Base-by-base conservation (phyloP, 345 rosid genomes). In the Arabis hirsuta region DNA sequence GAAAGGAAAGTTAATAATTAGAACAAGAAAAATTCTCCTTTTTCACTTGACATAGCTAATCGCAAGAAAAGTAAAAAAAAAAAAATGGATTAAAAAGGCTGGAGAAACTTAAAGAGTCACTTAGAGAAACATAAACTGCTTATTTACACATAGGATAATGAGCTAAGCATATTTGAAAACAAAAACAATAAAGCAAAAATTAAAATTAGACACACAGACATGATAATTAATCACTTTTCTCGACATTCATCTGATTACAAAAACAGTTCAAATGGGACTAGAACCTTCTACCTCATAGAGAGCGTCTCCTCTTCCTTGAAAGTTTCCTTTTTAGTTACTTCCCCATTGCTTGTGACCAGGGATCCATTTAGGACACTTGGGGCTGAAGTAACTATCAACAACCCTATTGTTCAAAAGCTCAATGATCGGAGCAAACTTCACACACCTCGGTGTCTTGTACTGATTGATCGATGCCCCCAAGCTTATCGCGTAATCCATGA, bases 381-480 rank as follows among this genome's bases (percentile, higher is more conserved):
- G 97, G 76, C 94, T 91, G 72, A 83, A 85, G 78, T 86, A 91
- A 73, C 59, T 69, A 27, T 84, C 77, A 54, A 78, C 76, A 54
- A 79, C 90, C 88, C 90, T 88, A 5, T 96, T 83, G 87, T 82
- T 91, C 77, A 94, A 60, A 32, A 94, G 89, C 90, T 94, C 97
- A 55, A 94, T 76, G 66, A 94, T 88, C 31, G 98, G 98, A 36
- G 84, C 92, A 74, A 85, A 91, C 77, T 94, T 94, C 73, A 94
- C 96, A 61, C 98, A 94, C 80, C 98, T 84, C 3, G 98, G 97
- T 10, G 98, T 88, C 85, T 94, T 94, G 82, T 94, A 94, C 82
- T 94, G 97, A 78, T 91, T 91, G 12, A 94, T 91, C 14, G 98
- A 94, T 43, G 97, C 98, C 4, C 98, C 97, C 22, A 82, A 55